phyloP scores from a whole-genome alignment of 2,329 filamentous ascomycete species.

The Cytospora paraplurivora region DNA sequence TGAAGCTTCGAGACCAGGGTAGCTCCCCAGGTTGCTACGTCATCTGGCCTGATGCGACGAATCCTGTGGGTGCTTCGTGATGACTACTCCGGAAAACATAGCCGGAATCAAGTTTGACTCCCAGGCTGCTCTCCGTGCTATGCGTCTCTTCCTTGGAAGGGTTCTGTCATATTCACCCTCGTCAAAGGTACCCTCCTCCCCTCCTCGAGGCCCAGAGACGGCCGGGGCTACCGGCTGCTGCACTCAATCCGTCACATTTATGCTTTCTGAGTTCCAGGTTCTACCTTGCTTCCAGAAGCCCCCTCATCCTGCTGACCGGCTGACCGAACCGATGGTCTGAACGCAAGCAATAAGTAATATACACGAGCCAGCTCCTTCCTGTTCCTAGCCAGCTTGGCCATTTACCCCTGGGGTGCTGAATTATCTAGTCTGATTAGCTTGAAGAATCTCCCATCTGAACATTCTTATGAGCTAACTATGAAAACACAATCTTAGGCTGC shows the following conservation, averaged over 20 bases:
- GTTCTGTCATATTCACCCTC: not conserved
- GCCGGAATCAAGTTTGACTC: slow-evolving; percentile 8
- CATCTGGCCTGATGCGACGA: slow-evolving; percentile 19
- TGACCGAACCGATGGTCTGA: not conserved
- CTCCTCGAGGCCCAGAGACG: not conserved
- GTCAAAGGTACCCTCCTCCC: not conserved
- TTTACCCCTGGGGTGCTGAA: slow-evolving; percentile 2
- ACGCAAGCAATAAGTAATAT: not conserved
- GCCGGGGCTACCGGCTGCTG: not conserved
- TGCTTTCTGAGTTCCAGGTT: not conserved
- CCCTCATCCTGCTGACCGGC: not conserved
- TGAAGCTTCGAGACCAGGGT: slow-evolving; percentile 8
- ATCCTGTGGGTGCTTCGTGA: slow-evolving; percentile 6
- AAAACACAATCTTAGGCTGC: slow-evolving; percentile 38
- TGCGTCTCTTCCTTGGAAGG: not conserved
- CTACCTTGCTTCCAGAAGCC: not conserved
- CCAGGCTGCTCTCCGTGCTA: slow-evolving; percentile 1
- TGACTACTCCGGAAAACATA: not conserved
- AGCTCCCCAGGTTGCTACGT: slow-evolving; percentile 15
- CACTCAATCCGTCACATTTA: not conserved
- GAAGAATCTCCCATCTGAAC: not conserved
- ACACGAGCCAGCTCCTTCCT: not conserved
- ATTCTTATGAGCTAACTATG: slow-evolving; percentile 25
- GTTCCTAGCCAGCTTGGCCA: not conserved
- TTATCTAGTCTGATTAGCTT: not conserved